phyloP scores from a whole-genome alignment of 139 green algal species.

The Picochlorum sp. region DNA sequence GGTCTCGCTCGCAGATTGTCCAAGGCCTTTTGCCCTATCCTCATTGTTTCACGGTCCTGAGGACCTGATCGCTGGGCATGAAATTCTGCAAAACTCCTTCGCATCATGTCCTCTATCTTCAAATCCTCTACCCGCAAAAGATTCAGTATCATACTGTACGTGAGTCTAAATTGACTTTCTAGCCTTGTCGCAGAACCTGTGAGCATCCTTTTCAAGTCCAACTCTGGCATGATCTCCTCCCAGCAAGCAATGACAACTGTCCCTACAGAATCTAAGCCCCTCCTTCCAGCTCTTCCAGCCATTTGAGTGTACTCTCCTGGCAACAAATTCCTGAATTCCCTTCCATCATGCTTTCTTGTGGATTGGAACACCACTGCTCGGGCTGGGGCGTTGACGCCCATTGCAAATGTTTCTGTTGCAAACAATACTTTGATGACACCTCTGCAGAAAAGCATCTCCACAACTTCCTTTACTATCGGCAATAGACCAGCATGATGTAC shows the following conservation, averaged over 20 bases:
- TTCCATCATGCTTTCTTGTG: conserved; percentile 84
- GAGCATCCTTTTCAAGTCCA: conserved; percentile 66
- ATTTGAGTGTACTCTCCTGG: conserved; percentile 96
- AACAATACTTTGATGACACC: conserved; percentile 88
- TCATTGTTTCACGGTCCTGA: conserved; percentile 43
- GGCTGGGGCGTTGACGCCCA: conserved; percentile 95
- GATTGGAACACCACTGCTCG: conserved; percentile 86
- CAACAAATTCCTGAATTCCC: conserved; percentile 68
- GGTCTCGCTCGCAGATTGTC: conserved; percentile 10
- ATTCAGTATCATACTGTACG: conserved; percentile 97
- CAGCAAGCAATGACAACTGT: conserved; percentile 84
- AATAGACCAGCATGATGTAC: conserved; percentile 95
- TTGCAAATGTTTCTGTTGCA: conserved; percentile 96
- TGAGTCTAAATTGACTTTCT: conserved; percentile 89
- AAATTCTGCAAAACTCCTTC: conserved; percentile 89
- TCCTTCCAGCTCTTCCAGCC: conserved; percentile 76
- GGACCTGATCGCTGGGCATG: conserved; percentile 68
- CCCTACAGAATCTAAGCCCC: conserved; percentile 80
- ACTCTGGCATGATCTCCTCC: conserved; percentile 56
- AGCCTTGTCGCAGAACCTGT: conserved; percentile 63
- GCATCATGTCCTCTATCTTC: conserved; percentile 96
- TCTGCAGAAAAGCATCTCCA: conserved; percentile 98
- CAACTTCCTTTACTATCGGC: conserved; percentile 95
- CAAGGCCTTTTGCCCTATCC: conserved; percentile 37
- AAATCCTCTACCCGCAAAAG: conserved; percentile 91